These are phyloP conservation scores for Rhamnella rubrinervis DNA, from an alignment of 331 rosid genomes.

Conservation along the genomic window DNA sequence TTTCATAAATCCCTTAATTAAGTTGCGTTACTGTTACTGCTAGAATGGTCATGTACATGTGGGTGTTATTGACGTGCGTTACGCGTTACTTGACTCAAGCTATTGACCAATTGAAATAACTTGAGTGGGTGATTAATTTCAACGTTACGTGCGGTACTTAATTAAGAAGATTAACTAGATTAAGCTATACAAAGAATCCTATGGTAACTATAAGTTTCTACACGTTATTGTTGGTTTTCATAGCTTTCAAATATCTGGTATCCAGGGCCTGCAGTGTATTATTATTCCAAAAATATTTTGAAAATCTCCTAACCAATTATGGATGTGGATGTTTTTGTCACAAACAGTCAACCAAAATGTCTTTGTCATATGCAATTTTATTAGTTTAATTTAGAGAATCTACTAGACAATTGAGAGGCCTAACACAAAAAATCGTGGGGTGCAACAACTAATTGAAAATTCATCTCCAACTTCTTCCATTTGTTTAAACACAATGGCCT, in stretches of 20 bases:
- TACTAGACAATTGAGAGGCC: constrained; percentile 16
- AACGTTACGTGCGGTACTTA: no score
- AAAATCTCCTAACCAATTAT: constrained; percentile 32
- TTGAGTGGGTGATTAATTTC: no score
- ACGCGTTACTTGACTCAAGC: no score
- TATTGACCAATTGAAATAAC: no score
- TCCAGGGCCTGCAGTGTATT: constrained; percentile 31
- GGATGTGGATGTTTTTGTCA: constrained; percentile 36
- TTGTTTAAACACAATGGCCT: constrained; percentile 35
- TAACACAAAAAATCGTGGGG: constrained; percentile 54
- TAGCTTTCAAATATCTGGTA: constrained; percentile 48
- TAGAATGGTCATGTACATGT: no score
- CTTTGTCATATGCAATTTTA: constrained; percentile 41
- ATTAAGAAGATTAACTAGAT: no score
- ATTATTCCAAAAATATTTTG: constrained; percentile 17
- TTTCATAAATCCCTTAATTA: no score
- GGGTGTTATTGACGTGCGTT: no score
- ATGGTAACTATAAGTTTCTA: constrained; percentile 14
- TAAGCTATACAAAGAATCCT: no score
- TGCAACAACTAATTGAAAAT: constrained; percentile 42
- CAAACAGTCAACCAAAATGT: constrained; percentile 51
- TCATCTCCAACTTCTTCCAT: constrained; percentile 34
- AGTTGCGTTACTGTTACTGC: no score
- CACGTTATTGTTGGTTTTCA: constrained; percentile 36
- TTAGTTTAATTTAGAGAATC: constrained; percentile 30